phyloP scores from a whole-genome alignment of 129 eudicot genomes.

The Ambrosia artemisiifolia region DNA sequence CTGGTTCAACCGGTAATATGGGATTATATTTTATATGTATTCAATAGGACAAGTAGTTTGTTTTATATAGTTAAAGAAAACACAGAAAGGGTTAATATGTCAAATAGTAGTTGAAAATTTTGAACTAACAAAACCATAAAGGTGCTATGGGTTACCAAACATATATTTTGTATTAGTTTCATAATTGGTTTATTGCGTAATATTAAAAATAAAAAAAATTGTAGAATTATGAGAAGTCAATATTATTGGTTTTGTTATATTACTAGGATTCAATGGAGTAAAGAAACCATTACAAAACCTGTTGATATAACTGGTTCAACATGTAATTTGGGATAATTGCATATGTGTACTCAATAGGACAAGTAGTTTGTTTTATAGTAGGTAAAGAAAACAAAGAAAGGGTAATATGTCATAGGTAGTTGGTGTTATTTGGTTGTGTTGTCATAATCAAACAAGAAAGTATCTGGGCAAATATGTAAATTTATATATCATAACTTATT shows the following conservation, averaged over 20 bases:
- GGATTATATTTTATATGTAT: not conserved
- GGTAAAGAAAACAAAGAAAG: constrained; percentile 4
- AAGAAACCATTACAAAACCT: no score
- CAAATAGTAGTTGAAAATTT: not conserved
- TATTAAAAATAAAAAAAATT: no score
- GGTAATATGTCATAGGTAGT: constrained; percentile 10
- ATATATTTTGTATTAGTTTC: no score
- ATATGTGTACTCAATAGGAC: not conserved
- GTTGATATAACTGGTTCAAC: no score
- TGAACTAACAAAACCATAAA: no score
- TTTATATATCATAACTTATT: not conserved
- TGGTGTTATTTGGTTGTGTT: constrained; percentile 41
- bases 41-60: not conserved
- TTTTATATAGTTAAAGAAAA: constrained; percentile 6
- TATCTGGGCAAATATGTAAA: constrained; percentile 1
- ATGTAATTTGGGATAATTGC: not conserved
- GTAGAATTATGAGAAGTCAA: no score
- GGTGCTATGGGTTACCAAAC: no score
- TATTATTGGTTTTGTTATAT: not conserved
- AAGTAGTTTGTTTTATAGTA: not conserved
- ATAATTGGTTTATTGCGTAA: no score
- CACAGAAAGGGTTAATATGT: constrained; percentile 1
- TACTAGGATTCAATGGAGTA: not conserved
- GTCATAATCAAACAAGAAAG: constrained; percentile 24
- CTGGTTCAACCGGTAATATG: not conserved